These are phyloP conservation scores for Cucurbita moschata DNA, from an alignment of 306 rosid genomes.

Conservation along the genomic window DNA sequence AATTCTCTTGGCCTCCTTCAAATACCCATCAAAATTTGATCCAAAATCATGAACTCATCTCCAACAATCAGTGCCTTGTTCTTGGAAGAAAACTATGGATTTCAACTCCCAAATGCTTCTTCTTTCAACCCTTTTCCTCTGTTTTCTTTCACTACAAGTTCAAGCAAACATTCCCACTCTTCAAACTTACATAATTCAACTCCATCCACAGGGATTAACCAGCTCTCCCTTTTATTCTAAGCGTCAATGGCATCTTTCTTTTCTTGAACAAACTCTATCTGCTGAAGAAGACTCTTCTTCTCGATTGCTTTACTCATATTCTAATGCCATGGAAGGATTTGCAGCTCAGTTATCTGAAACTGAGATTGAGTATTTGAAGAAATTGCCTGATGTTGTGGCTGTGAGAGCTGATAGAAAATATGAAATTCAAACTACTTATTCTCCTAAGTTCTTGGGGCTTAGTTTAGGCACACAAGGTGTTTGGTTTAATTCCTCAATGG, in stretches of 20 bases:
- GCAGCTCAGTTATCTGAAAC: constrained; percentile 58
- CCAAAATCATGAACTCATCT: constrained; percentile 21
- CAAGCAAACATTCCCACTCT: constrained; percentile 32
- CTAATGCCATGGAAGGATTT: constrained; percentile 73
- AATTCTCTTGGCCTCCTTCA: constrained; percentile 44
- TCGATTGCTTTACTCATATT: constrained; percentile 82
- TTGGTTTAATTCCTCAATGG: constrained; percentile 58
- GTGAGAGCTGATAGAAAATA: constrained; percentile 39
- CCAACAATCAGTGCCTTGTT: constrained; percentile 12
- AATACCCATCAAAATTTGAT: constrained; percentile 42
- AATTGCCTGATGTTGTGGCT: constrained; percentile 55
- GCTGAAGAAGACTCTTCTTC: constrained; percentile 39
- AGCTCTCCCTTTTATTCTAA: constrained; percentile 42
- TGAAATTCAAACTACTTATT: constrained; percentile 67
- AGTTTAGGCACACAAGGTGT: constrained; percentile 27
- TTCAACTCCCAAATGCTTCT: constrained; percentile 22
- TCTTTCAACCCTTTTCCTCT: constrained; percentile 22
- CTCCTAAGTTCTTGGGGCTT: constrained; percentile 75
- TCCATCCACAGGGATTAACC: constrained; percentile 45
- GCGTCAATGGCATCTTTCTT: constrained; percentile 66
- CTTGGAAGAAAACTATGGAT: constrained; percentile 34
- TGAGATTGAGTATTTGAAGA: constrained; percentile 44
- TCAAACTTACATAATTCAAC: constrained; percentile 71
- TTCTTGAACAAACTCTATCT: constrained; percentile 35
- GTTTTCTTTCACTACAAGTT: constrained; percentile 26